A percentile compares a stretch with the other conserved stretches of the same genome.
phyloP scores from a whole-genome alignment of 192 early-diverging fungal species.

The Coemansia sp. region DNA sequence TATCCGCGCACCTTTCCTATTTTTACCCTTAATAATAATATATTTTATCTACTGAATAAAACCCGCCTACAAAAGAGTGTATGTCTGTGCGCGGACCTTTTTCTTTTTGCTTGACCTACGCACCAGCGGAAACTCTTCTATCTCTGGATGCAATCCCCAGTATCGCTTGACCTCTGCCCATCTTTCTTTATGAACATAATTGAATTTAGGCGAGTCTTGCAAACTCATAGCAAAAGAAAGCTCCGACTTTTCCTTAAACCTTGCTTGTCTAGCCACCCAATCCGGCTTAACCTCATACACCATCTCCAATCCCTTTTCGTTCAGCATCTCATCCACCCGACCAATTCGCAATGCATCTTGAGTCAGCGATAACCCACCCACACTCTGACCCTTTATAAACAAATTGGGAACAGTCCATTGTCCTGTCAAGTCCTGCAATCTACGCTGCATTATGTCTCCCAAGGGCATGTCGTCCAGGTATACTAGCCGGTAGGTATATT shows the following conservation, averaged over 20 bases:
- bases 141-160: conserved; percentile 32
- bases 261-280: conserved; percentile 10
- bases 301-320: conserved; percentile 22
- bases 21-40: too few species aligned
- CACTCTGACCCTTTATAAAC: conserved; percentile 39
- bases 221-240: conserved; percentile 38
- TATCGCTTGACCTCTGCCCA: conserved; percentile 39
- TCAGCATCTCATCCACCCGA: conserved; percentile 9
- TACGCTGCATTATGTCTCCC: conserved; percentile 30
- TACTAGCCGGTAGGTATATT: conserved; percentile 16
- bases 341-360: conserved; percentile 18
- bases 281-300: conserved; percentile 35
- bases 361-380: conserved; percentile 13
- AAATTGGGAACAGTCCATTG: conserved; percentile 44
- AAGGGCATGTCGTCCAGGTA: conserved; percentile 20
- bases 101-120: neutral
- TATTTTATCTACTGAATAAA: too few species aligned
- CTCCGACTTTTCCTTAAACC: conserved; percentile 23
- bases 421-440: conserved; percentile 33
- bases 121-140: conserved; percentile 22
- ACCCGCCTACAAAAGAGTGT: too few species aligned
- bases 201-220: conserved; percentile 31
- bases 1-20: too few species aligned
- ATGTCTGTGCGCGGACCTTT: conserved; percentile 4
- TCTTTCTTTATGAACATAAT: conserved; percentile 30